phyloP scores from a whole-genome alignment of 257 asterid species.

The Nicotiana knightiana region DNA sequence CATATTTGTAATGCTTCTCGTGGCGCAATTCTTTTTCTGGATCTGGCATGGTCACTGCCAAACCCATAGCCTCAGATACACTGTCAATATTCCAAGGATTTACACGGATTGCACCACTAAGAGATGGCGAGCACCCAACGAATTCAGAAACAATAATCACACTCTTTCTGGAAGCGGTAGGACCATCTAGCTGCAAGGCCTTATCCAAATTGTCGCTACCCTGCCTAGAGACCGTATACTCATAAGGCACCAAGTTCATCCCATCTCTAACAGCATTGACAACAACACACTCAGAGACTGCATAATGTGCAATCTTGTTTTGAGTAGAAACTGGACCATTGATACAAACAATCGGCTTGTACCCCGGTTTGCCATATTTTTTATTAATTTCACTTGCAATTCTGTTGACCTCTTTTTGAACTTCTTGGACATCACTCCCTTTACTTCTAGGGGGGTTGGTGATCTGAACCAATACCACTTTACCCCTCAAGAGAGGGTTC shows the following conservation, averaged over 20 bases:
- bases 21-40: slow-evolving; percentile 69
- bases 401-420: slow-evolving; percentile 46
- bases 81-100: slow-evolving; percentile 74
- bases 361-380: slow-evolving; percentile 36
- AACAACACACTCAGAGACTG: slow-evolving; percentile 68
- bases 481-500: slow-evolving; percentile 35
- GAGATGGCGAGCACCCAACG: slow-evolving; percentile 91
- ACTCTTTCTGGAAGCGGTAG: slow-evolving; percentile 34
- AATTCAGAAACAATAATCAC: slow-evolving; percentile 82
- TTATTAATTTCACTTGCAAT: slow-evolving; percentile 46
- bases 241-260: slow-evolving; percentile 79
- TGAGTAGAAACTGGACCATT: slow-evolving; percentile 54
- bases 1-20: slow-evolving; percentile 72
- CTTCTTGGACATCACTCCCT: slow-evolving; percentile 70
- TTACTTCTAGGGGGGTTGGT: slow-evolving; percentile 65
- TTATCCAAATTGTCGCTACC: slow-evolving; percentile 44
- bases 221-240: slow-evolving; percentile 72
- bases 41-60: slow-evolving; percentile 47
- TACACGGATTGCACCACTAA: slow-evolving; percentile 80
- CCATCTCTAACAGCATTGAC: slow-evolving; percentile 94
- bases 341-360: slow-evolving; percentile 62
- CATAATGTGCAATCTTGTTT: slow-evolving; percentile 61
- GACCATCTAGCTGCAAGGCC: slow-evolving; percentile 37
- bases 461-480: slow-evolving; percentile 64
- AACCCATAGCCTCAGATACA: slow-evolving; percentile 60